Conservation (phyloP, 2,329 filamentous ascomycete genomes). For the Eutypella sp. region DNA sequence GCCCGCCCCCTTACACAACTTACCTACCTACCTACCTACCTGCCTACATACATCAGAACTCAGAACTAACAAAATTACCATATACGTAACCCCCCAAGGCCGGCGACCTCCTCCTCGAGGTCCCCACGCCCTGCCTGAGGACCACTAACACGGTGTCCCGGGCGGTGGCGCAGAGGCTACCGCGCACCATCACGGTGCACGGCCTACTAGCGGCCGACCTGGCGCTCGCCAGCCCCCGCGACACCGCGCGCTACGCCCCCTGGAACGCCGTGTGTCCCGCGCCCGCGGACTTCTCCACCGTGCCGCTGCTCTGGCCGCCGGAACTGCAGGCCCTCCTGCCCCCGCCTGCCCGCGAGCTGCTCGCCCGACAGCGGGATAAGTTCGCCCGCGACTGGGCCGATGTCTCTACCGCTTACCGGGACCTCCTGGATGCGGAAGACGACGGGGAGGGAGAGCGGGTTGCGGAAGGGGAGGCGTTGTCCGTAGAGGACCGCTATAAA, state of each 20-base stretch:
- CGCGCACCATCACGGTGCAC: conserved; percentile 57
- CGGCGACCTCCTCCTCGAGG: conserved; percentile 57
- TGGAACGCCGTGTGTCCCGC: conserved; percentile 69
- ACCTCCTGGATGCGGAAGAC: conserved; percentile 13
- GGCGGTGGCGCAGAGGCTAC: conserved; percentile 46
- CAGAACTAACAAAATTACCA: conserved; percentile 2
- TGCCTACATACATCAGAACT: not conserved
- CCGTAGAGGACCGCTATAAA: conserved; percentile 34
- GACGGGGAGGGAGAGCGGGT: not conserved
- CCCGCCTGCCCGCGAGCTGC: conserved; percentile 34
- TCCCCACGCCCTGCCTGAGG: conserved; percentile 60
- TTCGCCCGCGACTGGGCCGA: conserved; percentile 44
- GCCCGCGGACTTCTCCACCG: conserved; percentile 48
- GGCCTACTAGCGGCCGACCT: conserved; percentile 68
- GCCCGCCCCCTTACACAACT: not conserved
- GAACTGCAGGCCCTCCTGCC: conserved; percentile 45
- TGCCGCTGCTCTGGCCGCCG: conserved; percentile 49
- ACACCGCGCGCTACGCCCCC: conserved; percentile 38
- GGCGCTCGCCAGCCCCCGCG: conserved; percentile 39
- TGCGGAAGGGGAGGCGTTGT: not conserved
- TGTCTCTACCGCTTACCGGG: conserved; percentile 38
- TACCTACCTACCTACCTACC: not conserved
- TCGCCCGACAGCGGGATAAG: conserved; percentile 51
- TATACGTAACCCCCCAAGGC: conserved; percentile 34
- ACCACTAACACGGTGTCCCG: conserved; percentile 57